Conservation (phyloP, 2,329 filamentous ascomycete genomes). For the Venturia nashicola region DNA sequence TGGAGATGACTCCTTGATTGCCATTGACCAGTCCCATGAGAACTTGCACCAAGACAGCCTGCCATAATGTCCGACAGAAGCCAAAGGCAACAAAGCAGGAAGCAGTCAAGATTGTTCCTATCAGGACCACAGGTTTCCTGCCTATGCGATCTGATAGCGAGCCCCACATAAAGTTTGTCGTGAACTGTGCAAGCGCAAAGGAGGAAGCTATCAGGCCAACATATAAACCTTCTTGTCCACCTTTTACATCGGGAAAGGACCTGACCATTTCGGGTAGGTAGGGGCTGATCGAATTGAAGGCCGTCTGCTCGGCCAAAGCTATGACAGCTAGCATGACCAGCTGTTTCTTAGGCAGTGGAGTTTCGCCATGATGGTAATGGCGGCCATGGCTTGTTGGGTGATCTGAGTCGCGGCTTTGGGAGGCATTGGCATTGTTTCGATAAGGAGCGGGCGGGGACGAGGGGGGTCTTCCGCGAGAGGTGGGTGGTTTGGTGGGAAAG, state of each 20-base stretch:
- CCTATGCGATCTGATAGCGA: slow-evolving; percentile 70
- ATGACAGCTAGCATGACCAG: slow-evolving; percentile 77
- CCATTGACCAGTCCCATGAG: slow-evolving; percentile 91
- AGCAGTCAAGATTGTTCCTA: slow-evolving; percentile 73
- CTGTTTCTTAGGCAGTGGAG: slow-evolving; percentile 72
- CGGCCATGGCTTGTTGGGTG: slow-evolving; percentile 19
- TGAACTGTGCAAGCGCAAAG: slow-evolving; percentile 85
- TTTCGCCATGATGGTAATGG: slow-evolving; percentile 35
- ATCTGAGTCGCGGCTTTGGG: slow-evolving; percentile 18
- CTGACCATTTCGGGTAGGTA: slow-evolving; percentile 90
- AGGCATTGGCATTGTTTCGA: slow-evolving; percentile 13
- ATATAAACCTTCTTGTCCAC: slow-evolving; percentile 65
- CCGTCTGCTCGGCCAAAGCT: slow-evolving; percentile 87
- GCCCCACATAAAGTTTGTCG: slow-evolving; percentile 87
- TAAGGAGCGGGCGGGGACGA: slow-evolving; percentile 15
- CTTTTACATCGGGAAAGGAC: slow-evolving; percentile 68
- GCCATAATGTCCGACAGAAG: slow-evolving; percentile 70
- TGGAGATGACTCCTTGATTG: slow-evolving; percentile 88
- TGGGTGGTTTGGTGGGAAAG: slow-evolving; percentile 62
- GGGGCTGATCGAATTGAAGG: slow-evolving; percentile 88
- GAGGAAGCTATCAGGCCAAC: slow-evolving; percentile 82
- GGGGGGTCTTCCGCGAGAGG: slow-evolving; percentile 45
- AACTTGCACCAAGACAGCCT: slow-evolving; percentile 74
- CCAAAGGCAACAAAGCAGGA: slow-evolving; percentile 77
- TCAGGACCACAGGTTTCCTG: slow-evolving; percentile 68